Evolutionary conservation across 352 stramenopile genomes (phyloP).

Genomic region (Saprolegnia diclina): DNA sequence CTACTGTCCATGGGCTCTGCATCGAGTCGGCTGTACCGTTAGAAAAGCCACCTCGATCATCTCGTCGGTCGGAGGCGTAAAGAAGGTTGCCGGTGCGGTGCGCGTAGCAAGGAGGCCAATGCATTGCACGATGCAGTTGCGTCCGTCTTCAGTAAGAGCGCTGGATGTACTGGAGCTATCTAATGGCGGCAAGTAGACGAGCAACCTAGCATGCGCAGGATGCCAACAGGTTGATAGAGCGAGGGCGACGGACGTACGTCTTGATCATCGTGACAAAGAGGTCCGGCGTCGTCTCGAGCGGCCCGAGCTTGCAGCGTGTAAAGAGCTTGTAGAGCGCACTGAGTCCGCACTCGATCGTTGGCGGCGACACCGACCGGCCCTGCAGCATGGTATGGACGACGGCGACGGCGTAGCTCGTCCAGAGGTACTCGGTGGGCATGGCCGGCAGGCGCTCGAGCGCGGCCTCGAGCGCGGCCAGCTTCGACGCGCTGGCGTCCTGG

Average conservation of each 20-base stretch:
- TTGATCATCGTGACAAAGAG: slow-evolving; percentile 19
- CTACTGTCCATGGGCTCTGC: neutral
- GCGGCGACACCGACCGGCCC: neutral
- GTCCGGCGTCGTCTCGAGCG: neutral
- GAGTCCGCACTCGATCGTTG: neutral
- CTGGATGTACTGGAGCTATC: neutral
- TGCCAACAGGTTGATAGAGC: neutral
- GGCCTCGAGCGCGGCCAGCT: neutral
- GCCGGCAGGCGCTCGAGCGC: neutral
- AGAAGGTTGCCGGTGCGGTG: too few relatives aligned
- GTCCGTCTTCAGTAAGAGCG: slow-evolving; percentile 5
- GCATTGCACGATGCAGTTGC: neutral
- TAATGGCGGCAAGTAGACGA: neutral
- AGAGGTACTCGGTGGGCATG: slow-evolving; percentile 9
- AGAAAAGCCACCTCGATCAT: too few relatives aligned
- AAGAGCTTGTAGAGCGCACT: slow-evolving; percentile 1
- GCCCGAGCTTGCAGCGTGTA: slow-evolving; percentile 1
- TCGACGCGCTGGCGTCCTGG: neutral
- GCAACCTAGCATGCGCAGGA: neutral
- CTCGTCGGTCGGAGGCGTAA: too few relatives aligned
- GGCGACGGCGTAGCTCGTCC: slow-evolving; percentile 17
- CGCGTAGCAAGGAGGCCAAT: neutral
- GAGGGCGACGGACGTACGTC: neutral
- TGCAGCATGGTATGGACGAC: slow-evolving; percentile 4
- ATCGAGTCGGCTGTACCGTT: neutral